A percentile compares a stretch with the other conserved stretches of the same genome.
These are phyloP conservation scores for Arthrobotrys sinensis DNA, from an alignment of 2,329 filamentous ascomycete genomes.

Conservation along the genomic window DNA sequence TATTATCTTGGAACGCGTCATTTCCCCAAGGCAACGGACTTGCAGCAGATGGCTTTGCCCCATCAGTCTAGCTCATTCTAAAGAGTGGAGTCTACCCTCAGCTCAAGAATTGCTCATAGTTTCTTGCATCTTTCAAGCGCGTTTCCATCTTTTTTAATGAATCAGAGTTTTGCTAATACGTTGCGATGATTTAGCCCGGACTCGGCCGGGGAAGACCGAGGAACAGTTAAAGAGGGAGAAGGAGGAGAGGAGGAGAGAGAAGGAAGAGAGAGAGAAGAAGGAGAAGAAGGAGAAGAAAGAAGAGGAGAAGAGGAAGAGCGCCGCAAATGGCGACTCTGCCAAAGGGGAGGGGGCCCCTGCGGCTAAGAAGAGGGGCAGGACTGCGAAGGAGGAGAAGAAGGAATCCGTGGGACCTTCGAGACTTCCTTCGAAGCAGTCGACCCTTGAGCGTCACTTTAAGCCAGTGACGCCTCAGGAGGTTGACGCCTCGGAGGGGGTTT, in stretches of 20 bases:
- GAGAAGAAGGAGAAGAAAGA: conserved; percentile 20
- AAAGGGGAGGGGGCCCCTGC: too few relatives aligned
- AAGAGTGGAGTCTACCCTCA: background rate
- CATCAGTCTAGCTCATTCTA: background rate
- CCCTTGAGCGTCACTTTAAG: conserved; percentile 40
- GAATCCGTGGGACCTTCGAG: conserved; percentile 1
- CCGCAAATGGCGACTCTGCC: too few relatives aligned
- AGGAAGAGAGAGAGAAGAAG: conserved; percentile 11
- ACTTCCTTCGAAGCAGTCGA: conserved; percentile 41
- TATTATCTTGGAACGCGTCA: background rate
- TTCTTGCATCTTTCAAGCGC: background rate
- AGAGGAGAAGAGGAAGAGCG: conserved; percentile 10
- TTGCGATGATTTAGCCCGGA: conserved; percentile 13
- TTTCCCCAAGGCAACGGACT: background rate
- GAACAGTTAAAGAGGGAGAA: conserved; percentile 15
- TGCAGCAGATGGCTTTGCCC: background rate
- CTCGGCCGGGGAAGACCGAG: conserved; percentile 16
- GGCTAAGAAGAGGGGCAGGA: conserved; percentile 16
- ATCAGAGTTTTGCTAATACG: background rate
- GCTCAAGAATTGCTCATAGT: background rate
- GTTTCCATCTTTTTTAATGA: background rate
- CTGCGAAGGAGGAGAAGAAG: conserved; percentile 27
- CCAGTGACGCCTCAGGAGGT: conserved; percentile 33
- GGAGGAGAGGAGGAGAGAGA: background rate
- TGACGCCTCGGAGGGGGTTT: conserved; percentile 13